phyloP scores from a whole-genome alignment of 1,284 basidiomycete species.

The Malassezia slooffiae region DNA sequence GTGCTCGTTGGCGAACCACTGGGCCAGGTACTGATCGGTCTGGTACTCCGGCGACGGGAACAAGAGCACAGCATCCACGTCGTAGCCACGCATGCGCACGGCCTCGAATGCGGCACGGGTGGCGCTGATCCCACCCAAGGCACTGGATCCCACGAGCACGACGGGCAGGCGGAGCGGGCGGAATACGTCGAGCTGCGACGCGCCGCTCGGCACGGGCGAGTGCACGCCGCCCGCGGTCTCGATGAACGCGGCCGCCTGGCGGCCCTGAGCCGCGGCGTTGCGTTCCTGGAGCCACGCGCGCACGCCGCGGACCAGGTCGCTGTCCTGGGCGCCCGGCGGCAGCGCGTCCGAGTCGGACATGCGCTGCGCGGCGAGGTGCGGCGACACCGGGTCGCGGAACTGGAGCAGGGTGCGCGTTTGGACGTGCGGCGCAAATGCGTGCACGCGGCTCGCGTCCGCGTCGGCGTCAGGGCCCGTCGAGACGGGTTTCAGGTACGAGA shows the following conservation, averaged over 20 bases:
- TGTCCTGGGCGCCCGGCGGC: constrained; percentile 48
- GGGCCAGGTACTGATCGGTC: constrained; percentile 69
- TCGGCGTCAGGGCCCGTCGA: constrained; percentile 31
- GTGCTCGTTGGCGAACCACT: constrained; percentile 60
- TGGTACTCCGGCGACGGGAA: constrained; percentile 56
- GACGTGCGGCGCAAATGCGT: constrained; percentile 19
- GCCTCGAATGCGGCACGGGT: constrained; percentile 89
- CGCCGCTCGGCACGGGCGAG: constrained; percentile 74
- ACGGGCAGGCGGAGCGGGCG: constrained; percentile 67
- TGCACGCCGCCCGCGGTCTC: constrained; percentile 96
- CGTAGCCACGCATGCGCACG: constrained; percentile 75
- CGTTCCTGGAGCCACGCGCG: constrained; percentile 56
- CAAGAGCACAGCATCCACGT: constrained; percentile 72
- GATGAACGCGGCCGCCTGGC: constrained; percentile 56
- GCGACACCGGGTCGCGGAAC: constrained; percentile 79
- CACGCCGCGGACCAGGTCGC: constrained; percentile 60
- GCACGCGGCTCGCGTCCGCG: constrained; percentile 33
- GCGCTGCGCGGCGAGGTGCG: constrained; percentile 71
- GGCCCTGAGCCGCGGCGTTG: constrained; percentile 45
- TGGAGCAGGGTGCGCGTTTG: constrained; percentile 65
- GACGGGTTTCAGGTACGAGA: constrained; percentile 44
- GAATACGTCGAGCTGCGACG: constrained; percentile 56
- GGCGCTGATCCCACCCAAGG: constrained; percentile 86
- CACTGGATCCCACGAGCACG: constrained; percentile 73
- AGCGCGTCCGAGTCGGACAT: constrained; percentile 51